Conservation (phyloP, 1,284 basidiomycete genomes). For the Apiotrichum laibachii region DNA sequence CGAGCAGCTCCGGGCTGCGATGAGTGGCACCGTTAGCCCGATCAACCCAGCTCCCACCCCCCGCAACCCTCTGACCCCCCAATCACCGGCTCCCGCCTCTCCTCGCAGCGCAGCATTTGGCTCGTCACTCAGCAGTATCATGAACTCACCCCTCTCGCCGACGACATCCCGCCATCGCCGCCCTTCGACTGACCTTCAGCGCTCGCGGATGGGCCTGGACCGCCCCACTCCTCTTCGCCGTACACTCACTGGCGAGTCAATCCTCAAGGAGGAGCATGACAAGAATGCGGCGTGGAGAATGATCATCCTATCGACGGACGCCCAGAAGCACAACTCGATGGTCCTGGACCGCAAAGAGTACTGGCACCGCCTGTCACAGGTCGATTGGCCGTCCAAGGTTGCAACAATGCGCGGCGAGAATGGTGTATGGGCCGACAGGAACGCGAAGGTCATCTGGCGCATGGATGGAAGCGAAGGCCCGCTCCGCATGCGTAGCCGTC, state of each 20-base stretch:
- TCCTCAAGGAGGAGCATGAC: slow-evolving; percentile 47
- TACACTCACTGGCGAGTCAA: slow-evolving; percentile 45
- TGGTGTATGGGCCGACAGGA: slow-evolving; percentile 71
- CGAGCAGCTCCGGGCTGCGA: slow-evolving; percentile 35
- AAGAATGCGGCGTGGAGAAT: slow-evolving; percentile 51
- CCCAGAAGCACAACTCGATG: slow-evolving; percentile 41
- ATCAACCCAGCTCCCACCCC: too few species aligned
- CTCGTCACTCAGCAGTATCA: neutral
- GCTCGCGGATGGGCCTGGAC: slow-evolving; percentile 6
- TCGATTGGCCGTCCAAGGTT: slow-evolving; percentile 48
- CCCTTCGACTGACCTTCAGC: slow-evolving; percentile 34
- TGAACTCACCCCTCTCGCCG: neutral
- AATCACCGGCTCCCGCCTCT: neutral
- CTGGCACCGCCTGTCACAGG: slow-evolving; percentile 43
- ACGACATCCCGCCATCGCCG: slow-evolving; percentile 13
- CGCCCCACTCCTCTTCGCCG: slow-evolving; percentile 35
- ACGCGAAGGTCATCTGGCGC: slow-evolving; percentile 61
- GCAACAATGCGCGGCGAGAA: slow-evolving; percentile 57
- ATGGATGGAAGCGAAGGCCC: slow-evolving; percentile 87
- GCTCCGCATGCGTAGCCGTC: slow-evolving; percentile 60
- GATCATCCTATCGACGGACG: slow-evolving; percentile 49
- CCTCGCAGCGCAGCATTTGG: slow-evolving; percentile 1
- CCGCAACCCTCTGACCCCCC: neutral
- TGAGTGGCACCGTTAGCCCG: neutral
- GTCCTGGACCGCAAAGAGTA: slow-evolving; percentile 49